phyloP scores from a whole-genome alignment of 257 asterid genomes.

The Lycium ferocissimum region DNA sequence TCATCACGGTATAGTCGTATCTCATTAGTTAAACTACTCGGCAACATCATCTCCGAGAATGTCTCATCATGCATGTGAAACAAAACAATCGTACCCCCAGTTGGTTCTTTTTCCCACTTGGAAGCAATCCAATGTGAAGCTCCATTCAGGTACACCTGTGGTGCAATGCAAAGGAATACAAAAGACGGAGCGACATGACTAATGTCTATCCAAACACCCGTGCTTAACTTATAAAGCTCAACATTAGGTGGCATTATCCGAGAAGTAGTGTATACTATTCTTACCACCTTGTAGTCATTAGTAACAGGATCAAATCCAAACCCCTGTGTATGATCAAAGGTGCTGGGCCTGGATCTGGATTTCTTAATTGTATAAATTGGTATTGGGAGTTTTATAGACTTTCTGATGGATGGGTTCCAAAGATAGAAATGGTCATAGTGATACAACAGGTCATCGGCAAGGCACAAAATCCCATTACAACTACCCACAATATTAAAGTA shows the following conservation, averaged over 20 bases:
- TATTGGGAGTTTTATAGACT: neutral
- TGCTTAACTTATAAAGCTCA: neutral
- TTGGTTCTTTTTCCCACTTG: neutral
- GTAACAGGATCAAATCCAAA: neutral
- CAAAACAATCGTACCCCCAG: neutral
- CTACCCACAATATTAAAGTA: neutral
- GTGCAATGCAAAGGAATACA: neutral
- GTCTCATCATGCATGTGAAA: neutral
- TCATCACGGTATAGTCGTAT: neutral
- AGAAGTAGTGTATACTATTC: neutral
- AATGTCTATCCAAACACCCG: slow-evolving; percentile 15
- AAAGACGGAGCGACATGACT: neutral
- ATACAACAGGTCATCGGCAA: neutral
- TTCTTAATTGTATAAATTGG: too few relatives aligned
- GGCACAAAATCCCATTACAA: neutral
- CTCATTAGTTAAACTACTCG: neutral
- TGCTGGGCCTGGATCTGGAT: too few relatives aligned
- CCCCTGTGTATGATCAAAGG: neutral
- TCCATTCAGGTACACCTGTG: neutral
- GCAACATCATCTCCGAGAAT: neutral
- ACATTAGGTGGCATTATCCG: neutral
- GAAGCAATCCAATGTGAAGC: neutral
- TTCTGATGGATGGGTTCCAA: neutral
- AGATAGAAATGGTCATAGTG: neutral
- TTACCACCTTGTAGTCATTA: slow-evolving; percentile 12